These are phyloP conservation scores for Melanogaster broomeanus DNA, from an alignment of 768 basidiomycete genomes.

Conservation along the genomic window DNA sequence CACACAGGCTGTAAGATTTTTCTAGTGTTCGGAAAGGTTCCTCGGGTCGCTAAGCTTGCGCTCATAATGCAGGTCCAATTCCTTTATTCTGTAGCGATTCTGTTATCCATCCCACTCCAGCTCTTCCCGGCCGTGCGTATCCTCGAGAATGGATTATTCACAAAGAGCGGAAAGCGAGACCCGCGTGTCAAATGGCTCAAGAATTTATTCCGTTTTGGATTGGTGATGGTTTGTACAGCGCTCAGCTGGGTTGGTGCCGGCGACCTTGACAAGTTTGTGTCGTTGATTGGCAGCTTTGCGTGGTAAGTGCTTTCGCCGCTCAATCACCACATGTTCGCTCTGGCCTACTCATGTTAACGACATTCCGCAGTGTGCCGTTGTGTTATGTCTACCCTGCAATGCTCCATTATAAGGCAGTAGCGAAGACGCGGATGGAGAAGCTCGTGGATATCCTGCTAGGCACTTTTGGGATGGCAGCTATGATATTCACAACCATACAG, in stretches of 20 bases:
- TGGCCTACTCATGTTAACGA: constrained; percentile 8
- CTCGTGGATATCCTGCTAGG: constrained; percentile 70
- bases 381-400: constrained; percentile 95
- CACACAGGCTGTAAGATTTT: constrained; percentile 75
- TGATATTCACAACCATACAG: constrained; percentile 78
- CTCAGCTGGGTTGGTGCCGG: constrained; percentile 81
- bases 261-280: constrained; percentile 95
- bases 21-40: constrained; percentile 17
- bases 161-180: constrained; percentile 81
- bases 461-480: constrained; percentile 70
- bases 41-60: constrained; percentile 1
- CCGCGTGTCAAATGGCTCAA: constrained; percentile 92
- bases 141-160: constrained; percentile 93
- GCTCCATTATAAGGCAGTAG: constrained; percentile 88
- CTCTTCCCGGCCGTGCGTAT: constrained; percentile 98
- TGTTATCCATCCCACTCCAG: constrained; percentile 90
- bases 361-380: constrained; percentile 70
- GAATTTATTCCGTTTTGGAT: constrained; percentile 79
- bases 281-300: constrained; percentile 90
- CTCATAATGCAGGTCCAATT: constrained; percentile 62
- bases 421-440: constrained; percentile 68
- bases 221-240: constrained; percentile 79
- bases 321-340: neutral
- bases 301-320: constrained; percentile 57
- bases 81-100: constrained; percentile 89